Evolutionary conservation across 163 green algal species (phyloP), one percentile per base, ranked within the genome.

Genomic region (Prototheca cutis): DNA sequence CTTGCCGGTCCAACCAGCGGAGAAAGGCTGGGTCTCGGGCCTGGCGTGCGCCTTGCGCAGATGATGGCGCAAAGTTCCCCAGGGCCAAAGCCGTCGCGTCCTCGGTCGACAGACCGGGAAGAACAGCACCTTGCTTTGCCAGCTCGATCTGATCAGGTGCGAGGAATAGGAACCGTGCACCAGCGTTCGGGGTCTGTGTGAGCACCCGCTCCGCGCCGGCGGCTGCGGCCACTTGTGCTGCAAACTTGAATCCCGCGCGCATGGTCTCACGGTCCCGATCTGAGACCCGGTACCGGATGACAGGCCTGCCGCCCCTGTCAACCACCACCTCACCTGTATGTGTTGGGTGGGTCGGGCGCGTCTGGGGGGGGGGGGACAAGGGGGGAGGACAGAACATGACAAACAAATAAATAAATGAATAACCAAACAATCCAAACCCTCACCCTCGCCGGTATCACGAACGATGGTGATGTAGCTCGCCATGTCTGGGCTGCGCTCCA

Each of bases 271-370:
- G 21, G 29, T 85, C 80, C 25, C 24, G 21, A 19, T 64, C 25
- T 28, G 40, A 54, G 4, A 83, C 59, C 34, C 53, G 63, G 74
- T 90, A 90, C 25, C 71, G 39, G 15, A 87, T 36, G 19, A 63
- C 53, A 8, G 82, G 81, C 32, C 56, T 42, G 2, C 82, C 82
- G 40, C 51, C 23, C 13, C 40, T 19, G 63, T 81, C 76, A n/a
- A 81, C 51, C 19, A 25, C 53, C 27, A 88, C 72, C 23, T 59
- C 29, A 27, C 55, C 63, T 59, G 48, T 4, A 21, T 21, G 3
- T 45, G 8, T 3, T 34, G 27, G 40, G 4, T 8, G n/a, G n/a
- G 8, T 8, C 36, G 36, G 36, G 13, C 10, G 8, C n/a, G n/a
- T n/a, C n/a, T n/a, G n/a, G n/a, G n/a, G n/a, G n/a, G n/a, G n/a